Base-by-base conservation (phyloP, 306 rosid genomes). In the Pterocarpus macrocarpus region DNA sequence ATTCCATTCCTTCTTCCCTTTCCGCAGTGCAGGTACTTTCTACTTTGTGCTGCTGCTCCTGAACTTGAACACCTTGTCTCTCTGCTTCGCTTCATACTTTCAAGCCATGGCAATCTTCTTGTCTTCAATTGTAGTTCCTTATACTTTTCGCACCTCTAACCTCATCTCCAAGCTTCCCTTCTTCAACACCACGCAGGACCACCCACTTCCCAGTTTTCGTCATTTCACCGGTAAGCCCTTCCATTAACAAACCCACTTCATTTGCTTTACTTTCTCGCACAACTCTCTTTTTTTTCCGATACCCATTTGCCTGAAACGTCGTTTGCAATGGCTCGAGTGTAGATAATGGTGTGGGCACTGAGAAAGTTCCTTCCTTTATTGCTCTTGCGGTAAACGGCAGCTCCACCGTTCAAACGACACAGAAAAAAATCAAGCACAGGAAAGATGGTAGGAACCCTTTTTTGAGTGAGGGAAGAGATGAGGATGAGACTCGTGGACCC, bases 391-490 rank as follows among this genome's bases (percentile, higher is more conserved):
- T 81, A n/a, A 91, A 85, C 8, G 84, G 83, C 58, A 85, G 77
- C 79, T 70, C 79, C 2, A 41, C 61, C 17, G 56, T 39, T 50
- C 87, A 45, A 57, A 64, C 84, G 45, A 59, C 62, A 55, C 79
- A 76, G 73, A 72, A 80, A 78, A 76, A 83, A 80, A 79, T 59
- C 12, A 83, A 66, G 4, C 81, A 15, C 0, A 85, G 84, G 39
- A 87, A 74, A 74, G 79, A 82, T 56, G 56, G 89, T 69, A 78
- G 83, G 53, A 87, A 70, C 45, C 90, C 90, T 0, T n/a, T 95
- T 69, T 69, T 92, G 82, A 92, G 97, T 78, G 98, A 95, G 82
- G 97, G 98, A 8, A 90, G 98, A 82, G 97, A 95, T 74, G 97
- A 89, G 78, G 97, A 95, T 76, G 97, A 92, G 80, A 82, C 69